Evolutionary conservation across 1,284 basidiomycete species (phyloP).

Genomic region (Apiotrichum montevideense): DNA sequence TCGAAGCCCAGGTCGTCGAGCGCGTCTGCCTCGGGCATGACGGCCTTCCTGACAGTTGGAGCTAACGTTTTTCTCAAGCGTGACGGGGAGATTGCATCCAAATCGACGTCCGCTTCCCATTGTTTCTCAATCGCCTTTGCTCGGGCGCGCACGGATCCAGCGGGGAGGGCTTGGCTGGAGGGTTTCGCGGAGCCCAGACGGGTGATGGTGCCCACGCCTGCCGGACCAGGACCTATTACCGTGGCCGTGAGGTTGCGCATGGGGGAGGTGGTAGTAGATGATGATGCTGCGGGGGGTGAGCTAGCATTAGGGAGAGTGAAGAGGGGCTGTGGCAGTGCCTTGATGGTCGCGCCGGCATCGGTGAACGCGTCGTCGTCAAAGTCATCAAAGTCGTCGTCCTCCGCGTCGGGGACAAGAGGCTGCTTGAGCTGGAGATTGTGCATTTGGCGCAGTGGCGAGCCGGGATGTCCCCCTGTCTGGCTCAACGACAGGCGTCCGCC

Average conservation of each 20-base stretch:
- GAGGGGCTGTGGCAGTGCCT: neutral
- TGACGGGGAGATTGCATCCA: constrained; percentile 12
- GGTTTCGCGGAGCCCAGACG: constrained; percentile 17
- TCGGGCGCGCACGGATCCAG: constrained; percentile 25
- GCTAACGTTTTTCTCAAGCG: neutral
- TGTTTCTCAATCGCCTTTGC: constrained; percentile 23
- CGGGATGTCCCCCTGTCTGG: constrained; percentile 9
- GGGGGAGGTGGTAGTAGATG: neutral
- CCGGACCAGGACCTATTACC: constrained; percentile 29
- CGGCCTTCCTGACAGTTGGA: neutral
- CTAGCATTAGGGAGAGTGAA: constrained; percentile 6
- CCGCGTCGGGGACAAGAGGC: constrained; percentile 12
- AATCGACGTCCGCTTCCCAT: constrained; percentile 32
- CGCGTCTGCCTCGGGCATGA: constrained; percentile 28
- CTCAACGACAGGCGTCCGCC: constrained; percentile 8
- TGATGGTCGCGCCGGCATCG: neutral
- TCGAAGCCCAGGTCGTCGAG: constrained; percentile 38
- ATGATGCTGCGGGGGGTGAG: neutral
- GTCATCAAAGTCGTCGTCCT: constrained; percentile 22
- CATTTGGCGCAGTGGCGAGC: constrained; percentile 28
- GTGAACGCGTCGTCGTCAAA: neutral
- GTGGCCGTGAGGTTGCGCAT: constrained; percentile 21
- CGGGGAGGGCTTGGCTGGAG: constrained; percentile 9
- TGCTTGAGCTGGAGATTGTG: constrained; percentile 7
- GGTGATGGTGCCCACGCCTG: constrained; percentile 38